phyloP scores from a whole-genome alignment of 345 rosid species.

The Streptanthus diversifolius region DNA sequence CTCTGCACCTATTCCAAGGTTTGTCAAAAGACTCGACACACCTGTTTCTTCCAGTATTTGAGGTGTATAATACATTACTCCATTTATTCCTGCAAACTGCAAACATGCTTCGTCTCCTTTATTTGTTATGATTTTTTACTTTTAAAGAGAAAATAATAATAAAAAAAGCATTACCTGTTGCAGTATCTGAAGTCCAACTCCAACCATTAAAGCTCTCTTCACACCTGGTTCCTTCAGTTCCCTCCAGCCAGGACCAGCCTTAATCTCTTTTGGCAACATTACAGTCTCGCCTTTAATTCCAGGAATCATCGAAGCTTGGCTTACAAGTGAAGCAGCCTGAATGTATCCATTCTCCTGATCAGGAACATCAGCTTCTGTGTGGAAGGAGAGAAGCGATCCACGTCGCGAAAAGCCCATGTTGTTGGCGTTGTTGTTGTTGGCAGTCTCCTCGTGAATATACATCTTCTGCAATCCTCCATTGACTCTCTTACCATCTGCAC shows the following conservation, averaged over 20 bases:
- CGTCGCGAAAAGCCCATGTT: constrained; percentile 47
- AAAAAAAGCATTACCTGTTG: constrained; percentile 55
- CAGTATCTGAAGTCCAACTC: constrained; percentile 72
- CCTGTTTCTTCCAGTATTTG: constrained; percentile 87
- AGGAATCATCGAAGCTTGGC: constrained; percentile 60
- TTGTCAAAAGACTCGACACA: constrained; percentile 61
- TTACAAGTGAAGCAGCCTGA: constrained; percentile 75
- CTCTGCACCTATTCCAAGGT: constrained; percentile 55
- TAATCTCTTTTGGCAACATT: constrained; percentile 44
- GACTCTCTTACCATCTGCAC: constrained; percentile 47
- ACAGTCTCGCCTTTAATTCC: constrained; percentile 47
- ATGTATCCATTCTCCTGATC: constrained; percentile 49
- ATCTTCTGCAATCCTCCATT: constrained; percentile 69
- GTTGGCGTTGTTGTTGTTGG: constrained; percentile 16
- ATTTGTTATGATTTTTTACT: neutral
- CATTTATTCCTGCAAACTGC: constrained; percentile 86
- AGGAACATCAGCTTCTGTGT: constrained; percentile 44
- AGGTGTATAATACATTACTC: constrained; percentile 86
- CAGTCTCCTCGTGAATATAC: constrained; percentile 63
- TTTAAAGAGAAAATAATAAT: neutral
- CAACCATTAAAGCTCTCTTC: constrained; percentile 71
- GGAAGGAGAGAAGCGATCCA: constrained; percentile 63
- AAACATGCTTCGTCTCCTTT: constrained; percentile 9
- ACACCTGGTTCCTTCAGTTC: constrained; percentile 75
- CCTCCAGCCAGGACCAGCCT: constrained; percentile 55